Conservation (phyloP, 2,329 filamentous ascomycete species). For the Coniochaeta sp. region DNA sequence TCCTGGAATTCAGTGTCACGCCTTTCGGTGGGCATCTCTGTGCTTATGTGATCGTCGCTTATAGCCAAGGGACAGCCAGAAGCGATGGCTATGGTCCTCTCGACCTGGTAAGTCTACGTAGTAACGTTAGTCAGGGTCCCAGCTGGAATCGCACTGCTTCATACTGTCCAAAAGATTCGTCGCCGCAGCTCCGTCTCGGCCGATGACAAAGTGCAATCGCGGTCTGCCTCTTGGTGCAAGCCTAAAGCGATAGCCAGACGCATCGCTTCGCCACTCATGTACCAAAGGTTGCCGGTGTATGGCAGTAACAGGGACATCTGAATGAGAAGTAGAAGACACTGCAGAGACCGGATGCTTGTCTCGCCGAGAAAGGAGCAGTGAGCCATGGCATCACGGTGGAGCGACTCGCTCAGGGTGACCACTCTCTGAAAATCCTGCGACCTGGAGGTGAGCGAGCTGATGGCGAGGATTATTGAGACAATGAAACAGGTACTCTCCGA, state of each 20-base stretch:
- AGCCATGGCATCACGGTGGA: slow-evolving; percentile 11
- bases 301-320: slow-evolving; percentile 12
- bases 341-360: slow-evolving; percentile 6
- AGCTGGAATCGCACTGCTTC: not conserved
- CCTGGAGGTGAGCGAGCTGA: slow-evolving; percentile 12
- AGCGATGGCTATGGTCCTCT: slow-evolving; percentile 1
- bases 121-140: not conserved
- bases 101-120: not conserved
- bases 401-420: slow-evolving; percentile 12
- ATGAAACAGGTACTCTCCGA: slow-evolving; percentile 6
- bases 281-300: slow-evolving; percentile 13
- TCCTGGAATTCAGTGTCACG: not conserved
- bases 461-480: slow-evolving; percentile 9
- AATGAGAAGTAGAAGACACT: slow-evolving; percentile 11
- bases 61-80: slow-evolving; percentile 1
- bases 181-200: slow-evolving; percentile 4
- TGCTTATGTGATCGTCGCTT: slow-evolving; percentile 1
- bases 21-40: not conserved
- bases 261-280: slow-evolving; percentile 14
- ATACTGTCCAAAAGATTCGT: slow-evolving; percentile 8
- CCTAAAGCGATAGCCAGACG: slow-evolving; percentile 15
- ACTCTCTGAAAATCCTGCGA: slow-evolving; percentile 13
- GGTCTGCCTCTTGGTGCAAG: slow-evolving; percentile 12
- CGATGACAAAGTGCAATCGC: not conserved
- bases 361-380: slow-evolving; percentile 6